These are phyloP conservation scores for Stagonosporopsis cucurbitacearum DNA, from an alignment of 2,329 filamentous ascomycete genomes.

Conservation along the genomic window DNA sequence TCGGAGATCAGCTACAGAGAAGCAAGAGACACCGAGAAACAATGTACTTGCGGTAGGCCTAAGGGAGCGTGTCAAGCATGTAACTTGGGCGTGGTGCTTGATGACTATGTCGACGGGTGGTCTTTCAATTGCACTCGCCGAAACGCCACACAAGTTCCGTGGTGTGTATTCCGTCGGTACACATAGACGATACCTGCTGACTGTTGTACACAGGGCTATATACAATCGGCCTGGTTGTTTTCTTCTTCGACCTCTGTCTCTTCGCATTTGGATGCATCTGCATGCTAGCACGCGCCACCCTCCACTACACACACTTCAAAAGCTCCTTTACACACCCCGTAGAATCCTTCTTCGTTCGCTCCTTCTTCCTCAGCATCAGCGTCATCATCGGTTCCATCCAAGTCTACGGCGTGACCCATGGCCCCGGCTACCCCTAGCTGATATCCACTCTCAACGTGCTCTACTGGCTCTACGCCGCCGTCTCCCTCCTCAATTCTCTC, in stretches of 20 bases:
- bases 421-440: constrained; percentile 47
- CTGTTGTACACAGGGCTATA: constrained; percentile 50
- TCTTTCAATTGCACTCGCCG: constrained; percentile 50
- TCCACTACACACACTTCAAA: constrained; percentile 50
- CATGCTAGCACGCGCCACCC: constrained; percentile 49
- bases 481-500: constrained; percentile 44
- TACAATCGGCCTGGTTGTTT: constrained; percentile 58
- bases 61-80: constrained; percentile 41
- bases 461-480: constrained; percentile 52
- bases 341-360: constrained; percentile 57
- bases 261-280: constrained; percentile 44
- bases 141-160: constrained; percentile 51
- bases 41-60: constrained; percentile 16
- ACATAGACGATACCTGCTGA: not conserved
- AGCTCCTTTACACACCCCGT: constrained; percentile 54
- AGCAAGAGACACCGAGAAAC: constrained; percentile 4
- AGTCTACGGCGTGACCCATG: constrained; percentile 36
- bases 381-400: constrained; percentile 50
- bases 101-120: constrained; percentile 57
- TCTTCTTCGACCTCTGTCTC: constrained; percentile 56
- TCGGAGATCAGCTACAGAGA: not conserved
- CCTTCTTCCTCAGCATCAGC: constrained; percentile 46
- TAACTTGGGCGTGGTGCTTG: constrained; percentile 56
- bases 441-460: constrained; percentile 40
- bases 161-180: constrained; percentile 17